Conservation (phyloP, 2,329 filamentous ascomycete species). For the Aspergillus pseudoterreus region DNA sequence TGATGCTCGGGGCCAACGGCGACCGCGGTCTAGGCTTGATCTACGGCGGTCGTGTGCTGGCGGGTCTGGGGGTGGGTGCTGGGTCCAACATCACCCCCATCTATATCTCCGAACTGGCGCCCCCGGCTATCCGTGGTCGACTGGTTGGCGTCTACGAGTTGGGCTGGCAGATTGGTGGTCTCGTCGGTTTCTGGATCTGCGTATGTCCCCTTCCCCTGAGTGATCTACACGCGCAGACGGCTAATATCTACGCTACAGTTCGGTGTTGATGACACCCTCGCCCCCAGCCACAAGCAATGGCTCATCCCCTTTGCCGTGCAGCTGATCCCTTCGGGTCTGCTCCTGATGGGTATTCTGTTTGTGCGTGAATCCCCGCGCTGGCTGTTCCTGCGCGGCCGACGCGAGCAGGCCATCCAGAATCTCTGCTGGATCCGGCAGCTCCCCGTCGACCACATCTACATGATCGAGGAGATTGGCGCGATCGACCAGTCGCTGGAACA, state of each 20-base stretch:
- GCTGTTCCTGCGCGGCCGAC: conserved; percentile 65
- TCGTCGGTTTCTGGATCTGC: conserved; percentile 52
- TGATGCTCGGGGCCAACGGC: conserved; percentile 66
- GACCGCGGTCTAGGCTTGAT: conserved; percentile 60
- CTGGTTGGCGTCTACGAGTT: conserved; percentile 58
- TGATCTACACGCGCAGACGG: not conserved
- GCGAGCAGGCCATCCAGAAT: conserved; percentile 60
- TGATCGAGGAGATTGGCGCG: conserved; percentile 67
- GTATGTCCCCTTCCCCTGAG: conserved; percentile 18
- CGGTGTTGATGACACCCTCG: conserved; percentile 46
- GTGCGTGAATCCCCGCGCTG: conserved; percentile 65
- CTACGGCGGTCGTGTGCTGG: conserved; percentile 55
- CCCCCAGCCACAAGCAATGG: conserved; percentile 36
- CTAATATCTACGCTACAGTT: conserved; percentile 37
- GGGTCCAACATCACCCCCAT: conserved; percentile 57
- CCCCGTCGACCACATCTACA: conserved; percentile 52
- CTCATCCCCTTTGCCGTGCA: conserved; percentile 42
- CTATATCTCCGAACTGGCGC: conserved; percentile 57
- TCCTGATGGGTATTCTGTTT: conserved; percentile 56
- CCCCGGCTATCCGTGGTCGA: conserved; percentile 56
- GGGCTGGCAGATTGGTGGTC: conserved; percentile 52
- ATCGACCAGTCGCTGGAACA: conserved; percentile 68
- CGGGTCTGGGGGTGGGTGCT: conserved; percentile 55
- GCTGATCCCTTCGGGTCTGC: conserved; percentile 38
- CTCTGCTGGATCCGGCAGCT: conserved; percentile 46